Percentiles rank a stretch among this genome's conserved stretches.
Conservation (phyloP, 345 rosid species). For the Cardiospermum halicacabum region DNA sequence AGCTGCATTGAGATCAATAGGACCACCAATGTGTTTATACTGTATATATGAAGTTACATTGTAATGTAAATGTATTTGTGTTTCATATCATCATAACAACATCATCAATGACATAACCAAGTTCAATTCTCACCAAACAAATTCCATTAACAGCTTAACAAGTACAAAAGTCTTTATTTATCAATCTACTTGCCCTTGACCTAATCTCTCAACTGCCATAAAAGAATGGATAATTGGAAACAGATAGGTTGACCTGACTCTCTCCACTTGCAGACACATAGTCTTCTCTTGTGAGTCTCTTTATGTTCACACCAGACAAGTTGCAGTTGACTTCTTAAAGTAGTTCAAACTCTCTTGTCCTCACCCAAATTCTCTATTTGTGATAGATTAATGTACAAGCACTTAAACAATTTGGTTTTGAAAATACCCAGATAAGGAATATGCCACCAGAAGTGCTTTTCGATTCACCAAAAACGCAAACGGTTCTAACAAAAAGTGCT, state of each 20-base stretch:
- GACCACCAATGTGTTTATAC: too few relatives aligned
- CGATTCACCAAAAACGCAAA: not conserved
- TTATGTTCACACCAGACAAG: not conserved
- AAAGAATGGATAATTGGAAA: not conserved
- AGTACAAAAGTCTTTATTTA: too few relatives aligned
- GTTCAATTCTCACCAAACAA: not conserved
- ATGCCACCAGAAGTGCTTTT: not conserved
- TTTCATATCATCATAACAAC: not conserved
- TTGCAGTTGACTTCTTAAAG: conserved; percentile 6
- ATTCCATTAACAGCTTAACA: not conserved
- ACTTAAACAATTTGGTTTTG: not conserved
- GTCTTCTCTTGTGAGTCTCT: not conserved
- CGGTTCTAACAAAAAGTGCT: not conserved
- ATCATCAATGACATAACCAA: not conserved
- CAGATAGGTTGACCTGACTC: not conserved
- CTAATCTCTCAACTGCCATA: not conserved
- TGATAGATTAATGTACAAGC: not conserved
- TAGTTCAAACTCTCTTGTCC: not conserved
- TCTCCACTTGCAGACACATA: conserved; percentile 5
- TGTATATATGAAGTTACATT: too few relatives aligned
- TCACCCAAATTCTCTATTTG: not conserved
- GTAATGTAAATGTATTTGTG: too few relatives aligned
- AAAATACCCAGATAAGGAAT: not conserved
- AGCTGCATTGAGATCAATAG: too few relatives aligned
- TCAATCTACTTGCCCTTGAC: not conserved